These are phyloP conservation scores for Solanum hybrid DNA, from an alignment of 305 asterid species.

Conservation along the genomic window DNA sequence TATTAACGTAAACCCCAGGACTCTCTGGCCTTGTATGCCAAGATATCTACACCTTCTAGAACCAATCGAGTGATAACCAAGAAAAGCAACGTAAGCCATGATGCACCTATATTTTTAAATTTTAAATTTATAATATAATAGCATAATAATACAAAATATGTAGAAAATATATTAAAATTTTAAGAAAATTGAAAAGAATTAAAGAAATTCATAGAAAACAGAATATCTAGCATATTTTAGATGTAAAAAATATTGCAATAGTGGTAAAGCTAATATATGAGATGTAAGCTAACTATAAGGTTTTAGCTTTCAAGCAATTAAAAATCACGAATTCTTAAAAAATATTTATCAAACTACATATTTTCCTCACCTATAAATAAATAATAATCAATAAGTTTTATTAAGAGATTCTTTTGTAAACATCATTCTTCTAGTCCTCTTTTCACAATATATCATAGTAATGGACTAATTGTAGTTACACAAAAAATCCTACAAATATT, in stretches of 20 bases:
- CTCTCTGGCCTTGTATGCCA: neutral
- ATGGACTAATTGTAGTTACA: neutral
- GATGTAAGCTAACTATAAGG: neutral
- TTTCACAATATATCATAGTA: neutral
- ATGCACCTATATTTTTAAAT: neutral
- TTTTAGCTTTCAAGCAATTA: neutral
- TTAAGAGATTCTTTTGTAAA: neutral
- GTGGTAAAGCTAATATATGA: neutral
- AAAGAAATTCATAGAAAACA: neutral
- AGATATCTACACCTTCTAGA: neutral
- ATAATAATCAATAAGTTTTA: neutral
- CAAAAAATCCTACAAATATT: neutral
- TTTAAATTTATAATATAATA: too few species aligned
- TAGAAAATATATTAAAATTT: neutral
- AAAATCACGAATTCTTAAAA: neutral
- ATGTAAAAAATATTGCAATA: neutral
- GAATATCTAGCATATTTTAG: neutral
- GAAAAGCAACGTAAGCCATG: neutral
- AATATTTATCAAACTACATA: neutral
- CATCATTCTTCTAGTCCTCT: neutral
- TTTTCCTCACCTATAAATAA: neutral
- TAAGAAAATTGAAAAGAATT: neutral
- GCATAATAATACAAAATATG: neutral
- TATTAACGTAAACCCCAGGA: too few species aligned
- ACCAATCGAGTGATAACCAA: neutral